phyloP scores from a whole-genome alignment of 2,329 filamentous ascomycete species.

The Cucurbitaria berberidis region DNA sequence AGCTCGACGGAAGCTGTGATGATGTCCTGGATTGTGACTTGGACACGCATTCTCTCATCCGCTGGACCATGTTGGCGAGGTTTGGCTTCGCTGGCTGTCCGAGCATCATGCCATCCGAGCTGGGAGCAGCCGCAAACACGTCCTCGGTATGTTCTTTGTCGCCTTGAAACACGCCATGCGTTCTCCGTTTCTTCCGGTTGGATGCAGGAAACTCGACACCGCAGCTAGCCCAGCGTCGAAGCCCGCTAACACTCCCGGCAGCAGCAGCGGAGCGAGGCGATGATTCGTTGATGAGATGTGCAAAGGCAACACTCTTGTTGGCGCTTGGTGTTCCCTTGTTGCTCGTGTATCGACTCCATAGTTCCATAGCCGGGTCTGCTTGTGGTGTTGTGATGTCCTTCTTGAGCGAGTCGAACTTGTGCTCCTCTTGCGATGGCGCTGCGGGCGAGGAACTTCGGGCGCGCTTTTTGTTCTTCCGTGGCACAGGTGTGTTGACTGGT shows the following conservation, averaged over 20 bases:
- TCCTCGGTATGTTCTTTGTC: conserved; percentile 35
- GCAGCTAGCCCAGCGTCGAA: conserved; percentile 59
- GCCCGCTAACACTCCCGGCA: conserved; percentile 53
- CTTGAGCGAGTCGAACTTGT: conserved; percentile 30
- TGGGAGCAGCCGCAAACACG: conserved; percentile 36
- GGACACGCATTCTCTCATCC: conserved; percentile 54
- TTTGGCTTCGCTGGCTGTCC: conserved; percentile 35
- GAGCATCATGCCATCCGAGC: conserved; percentile 40
- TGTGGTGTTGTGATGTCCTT: conserved; percentile 51
- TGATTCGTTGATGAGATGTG: conserved; percentile 53
- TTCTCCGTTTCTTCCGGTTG: conserved; percentile 50
- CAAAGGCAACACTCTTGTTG: conserved; percentile 49
- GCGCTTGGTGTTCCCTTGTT: conserved; percentile 46
- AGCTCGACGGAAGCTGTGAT: conserved; percentile 52
- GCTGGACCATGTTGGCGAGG: conserved; percentile 48
- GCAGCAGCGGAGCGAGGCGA: conserved; percentile 54
- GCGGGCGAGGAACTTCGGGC: conserved; percentile 56
- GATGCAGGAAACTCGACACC: conserved; percentile 56
- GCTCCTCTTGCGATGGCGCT: conserved; percentile 48
- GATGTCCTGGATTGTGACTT: conserved; percentile 25
- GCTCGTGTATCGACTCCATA: conserved; percentile 55
- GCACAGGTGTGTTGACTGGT: conserved; percentile 51
- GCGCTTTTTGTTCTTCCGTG: conserved; percentile 52
- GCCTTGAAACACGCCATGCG: conserved; percentile 40
- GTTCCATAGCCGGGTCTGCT: conserved; percentile 54